Conservation (phyloP, 1,139 yeast species). For the Debaryomyces sp. region DNA sequence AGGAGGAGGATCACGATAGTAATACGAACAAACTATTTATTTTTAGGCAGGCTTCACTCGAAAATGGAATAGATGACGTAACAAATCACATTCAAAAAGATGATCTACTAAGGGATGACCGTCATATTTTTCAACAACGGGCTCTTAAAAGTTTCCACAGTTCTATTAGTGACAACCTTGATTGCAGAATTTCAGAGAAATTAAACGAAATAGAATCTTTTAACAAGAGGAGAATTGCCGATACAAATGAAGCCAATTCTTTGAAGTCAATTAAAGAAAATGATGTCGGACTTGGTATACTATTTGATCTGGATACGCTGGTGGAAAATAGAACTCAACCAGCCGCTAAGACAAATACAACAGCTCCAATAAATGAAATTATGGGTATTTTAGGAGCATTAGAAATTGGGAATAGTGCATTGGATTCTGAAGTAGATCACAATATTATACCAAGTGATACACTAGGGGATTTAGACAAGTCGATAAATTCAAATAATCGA, state of each 20-base stretch:
- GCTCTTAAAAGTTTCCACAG: conserved; percentile 31
- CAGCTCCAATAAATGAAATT: conserved; percentile 17
- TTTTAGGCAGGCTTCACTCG: conserved; percentile 16
- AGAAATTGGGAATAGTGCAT: conserved; percentile 11
- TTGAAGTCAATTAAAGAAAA: background rate
- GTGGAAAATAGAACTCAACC: background rate
- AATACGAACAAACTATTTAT: conserved; percentile 21
- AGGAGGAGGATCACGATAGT: background rate
- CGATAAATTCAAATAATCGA: background rate
- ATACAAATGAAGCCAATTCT: background rate
- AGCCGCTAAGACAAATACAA: background rate
- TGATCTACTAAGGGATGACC: background rate
- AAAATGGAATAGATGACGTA: background rate
- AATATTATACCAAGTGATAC: background rate
- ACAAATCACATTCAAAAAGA: background rate
- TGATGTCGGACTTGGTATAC: conserved; percentile 14
- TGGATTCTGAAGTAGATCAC: background rate
- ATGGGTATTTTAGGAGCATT: conserved; percentile 22
- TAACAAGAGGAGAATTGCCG: conserved; percentile 2
- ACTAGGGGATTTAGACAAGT: background rate
- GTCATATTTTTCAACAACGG: conserved; percentile 10
- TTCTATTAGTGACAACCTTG: conserved; percentile 34
- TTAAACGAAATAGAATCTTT: conserved; percentile 20
- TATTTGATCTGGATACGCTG: background rate
- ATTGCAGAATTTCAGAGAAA: conserved; percentile 19